phyloP scores from a whole-genome alignment of 306 rosid species.

The Mimosa bimucronata region DNA sequence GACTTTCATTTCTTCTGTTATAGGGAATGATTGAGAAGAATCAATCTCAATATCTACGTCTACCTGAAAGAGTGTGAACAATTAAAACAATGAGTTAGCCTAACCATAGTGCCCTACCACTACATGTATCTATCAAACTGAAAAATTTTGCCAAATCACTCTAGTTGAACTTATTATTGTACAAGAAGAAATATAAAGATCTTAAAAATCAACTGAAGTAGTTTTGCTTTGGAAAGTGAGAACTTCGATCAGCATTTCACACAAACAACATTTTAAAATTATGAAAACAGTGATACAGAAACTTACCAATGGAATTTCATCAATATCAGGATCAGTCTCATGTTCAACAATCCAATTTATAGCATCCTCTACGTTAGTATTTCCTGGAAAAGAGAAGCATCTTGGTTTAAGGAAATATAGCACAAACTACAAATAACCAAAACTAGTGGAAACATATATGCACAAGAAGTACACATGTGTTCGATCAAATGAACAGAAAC shows the following conservation, averaged over 20 bases:
- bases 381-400: slow-evolving; percentile 52
- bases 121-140: background rate
- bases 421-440: background rate
- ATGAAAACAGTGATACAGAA: slow-evolving; percentile 11
- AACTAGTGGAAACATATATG: too few relatives aligned
- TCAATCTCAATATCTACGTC: slow-evolving; percentile 59
- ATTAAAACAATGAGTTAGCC: slow-evolving; percentile 22
- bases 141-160: background rate
- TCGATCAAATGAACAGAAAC: too few relatives aligned
- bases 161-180: background rate
- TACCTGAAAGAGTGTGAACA: slow-evolving; percentile 53
- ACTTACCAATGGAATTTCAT: slow-evolving; percentile 72
- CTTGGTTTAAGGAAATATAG: slow-evolving; percentile 7
- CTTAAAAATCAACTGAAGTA: background rate
- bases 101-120: background rate
- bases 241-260: background rate
- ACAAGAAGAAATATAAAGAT: background rate
- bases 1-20: slow-evolving; percentile 65
- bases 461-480: too few relatives aligned
- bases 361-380: slow-evolving; percentile 61
- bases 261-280: background rate
- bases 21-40: slow-evolving; percentile 54
- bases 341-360: slow-evolving; percentile 77
- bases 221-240: background rate
- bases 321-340: slow-evolving; percentile 68